These are phyloP conservation scores for Globisporangium parvum DNA, from an alignment of 352 stramenopile genomes.

Conservation along the genomic window DNA sequence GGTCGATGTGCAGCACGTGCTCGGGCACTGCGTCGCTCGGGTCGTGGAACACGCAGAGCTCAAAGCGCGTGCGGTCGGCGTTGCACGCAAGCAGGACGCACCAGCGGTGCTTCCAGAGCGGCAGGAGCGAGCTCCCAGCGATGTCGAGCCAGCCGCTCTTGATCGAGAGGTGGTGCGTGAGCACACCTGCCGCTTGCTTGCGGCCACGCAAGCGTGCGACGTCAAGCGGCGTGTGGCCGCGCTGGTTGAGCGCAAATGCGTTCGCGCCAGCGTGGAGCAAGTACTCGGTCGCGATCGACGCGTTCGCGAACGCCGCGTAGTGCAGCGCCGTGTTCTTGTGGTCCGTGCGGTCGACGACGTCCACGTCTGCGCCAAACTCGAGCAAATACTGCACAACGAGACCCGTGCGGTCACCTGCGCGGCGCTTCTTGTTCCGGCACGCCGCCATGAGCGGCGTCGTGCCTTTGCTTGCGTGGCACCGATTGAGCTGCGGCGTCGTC, in stretches of 20 bases:
- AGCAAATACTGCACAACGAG: conserved; percentile 47
- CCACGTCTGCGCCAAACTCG: conserved; percentile 44
- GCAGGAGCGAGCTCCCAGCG: conserved; percentile 26
- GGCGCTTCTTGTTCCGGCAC: conserved; percentile 30
- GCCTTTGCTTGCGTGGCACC: conserved; percentile 37
- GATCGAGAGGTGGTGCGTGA: conserved; percentile 43
- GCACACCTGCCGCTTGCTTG: conserved; percentile 28
- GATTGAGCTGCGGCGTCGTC: conserved; percentile 19
- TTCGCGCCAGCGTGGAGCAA: conserved; percentile 43
- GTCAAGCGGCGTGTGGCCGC: conserved; percentile 54
- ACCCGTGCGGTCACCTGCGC: not conserved
- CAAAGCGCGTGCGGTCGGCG: conserved; percentile 26
- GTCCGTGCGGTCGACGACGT: conserved; percentile 27
- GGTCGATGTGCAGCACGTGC: conserved; percentile 40
- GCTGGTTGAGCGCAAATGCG: conserved; percentile 41
- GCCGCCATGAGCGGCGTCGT: conserved; percentile 72
- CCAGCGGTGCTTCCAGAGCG: conserved; percentile 61
- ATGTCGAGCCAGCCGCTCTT: conserved; percentile 58
- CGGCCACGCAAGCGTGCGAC: conserved; percentile 41
- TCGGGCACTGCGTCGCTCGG: conserved; percentile 30
- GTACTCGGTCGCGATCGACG: conserved; percentile 39
- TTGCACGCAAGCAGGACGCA: conserved; percentile 52
- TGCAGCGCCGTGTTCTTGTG: conserved; percentile 62
- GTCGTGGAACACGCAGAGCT: conserved; percentile 48
- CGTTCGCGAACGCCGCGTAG: conserved; percentile 52